These are phyloP conservation scores for Venustampulla echinocandica DNA, from an alignment of 495 filamentous ascomycete genomes.

Conservation along the genomic window DNA sequence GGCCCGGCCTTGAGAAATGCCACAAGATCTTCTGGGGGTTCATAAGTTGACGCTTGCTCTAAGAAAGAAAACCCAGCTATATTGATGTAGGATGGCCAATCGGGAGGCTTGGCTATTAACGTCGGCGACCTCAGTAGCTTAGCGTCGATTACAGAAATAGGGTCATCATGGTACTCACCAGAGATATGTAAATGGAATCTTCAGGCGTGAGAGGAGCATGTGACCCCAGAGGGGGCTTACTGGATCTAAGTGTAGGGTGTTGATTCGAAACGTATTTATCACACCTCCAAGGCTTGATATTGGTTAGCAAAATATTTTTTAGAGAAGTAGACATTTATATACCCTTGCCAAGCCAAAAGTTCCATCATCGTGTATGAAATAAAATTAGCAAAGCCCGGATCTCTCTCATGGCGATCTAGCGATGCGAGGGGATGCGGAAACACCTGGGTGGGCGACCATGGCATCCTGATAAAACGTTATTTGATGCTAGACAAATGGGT, in stretches of 20 bases:
- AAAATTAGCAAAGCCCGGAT: slow-evolving; percentile 54
- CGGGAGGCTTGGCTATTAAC: slow-evolving; percentile 69
- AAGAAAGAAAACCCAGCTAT: slow-evolving; percentile 70
- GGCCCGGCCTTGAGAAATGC: slow-evolving; percentile 57
- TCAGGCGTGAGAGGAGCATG: slow-evolving; percentile 49
- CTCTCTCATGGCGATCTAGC: slow-evolving; percentile 38
- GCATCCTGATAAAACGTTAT: slow-evolving; percentile 40
- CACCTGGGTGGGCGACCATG: slow-evolving; percentile 44
- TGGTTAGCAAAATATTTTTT: slow-evolving; percentile 8
- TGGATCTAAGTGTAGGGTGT: slow-evolving; percentile 54
- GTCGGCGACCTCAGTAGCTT: slow-evolving; percentile 48
- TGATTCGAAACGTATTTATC: slow-evolving; percentile 60
- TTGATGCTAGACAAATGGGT: slow-evolving; percentile 23
- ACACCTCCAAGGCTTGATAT: slow-evolving; percentile 32
- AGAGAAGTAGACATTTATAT: not conserved
- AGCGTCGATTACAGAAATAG: slow-evolving; percentile 1
- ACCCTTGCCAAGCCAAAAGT: slow-evolving; percentile 70
- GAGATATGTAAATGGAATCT: slow-evolving; percentile 66
- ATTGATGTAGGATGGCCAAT: slow-evolving; percentile 64
- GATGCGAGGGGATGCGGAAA: slow-evolving; percentile 50
- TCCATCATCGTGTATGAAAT: slow-evolving; percentile 68
- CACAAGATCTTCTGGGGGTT: slow-evolving; percentile 50
- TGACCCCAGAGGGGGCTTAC: slow-evolving; percentile 59
- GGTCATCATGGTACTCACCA: slow-evolving; percentile 38
- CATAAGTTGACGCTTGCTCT: slow-evolving; percentile 49